phyloP scores from a whole-genome alignment of 2,329 filamentous ascomycete species.

The Colletotrichum neosansevieriae region DNA sequence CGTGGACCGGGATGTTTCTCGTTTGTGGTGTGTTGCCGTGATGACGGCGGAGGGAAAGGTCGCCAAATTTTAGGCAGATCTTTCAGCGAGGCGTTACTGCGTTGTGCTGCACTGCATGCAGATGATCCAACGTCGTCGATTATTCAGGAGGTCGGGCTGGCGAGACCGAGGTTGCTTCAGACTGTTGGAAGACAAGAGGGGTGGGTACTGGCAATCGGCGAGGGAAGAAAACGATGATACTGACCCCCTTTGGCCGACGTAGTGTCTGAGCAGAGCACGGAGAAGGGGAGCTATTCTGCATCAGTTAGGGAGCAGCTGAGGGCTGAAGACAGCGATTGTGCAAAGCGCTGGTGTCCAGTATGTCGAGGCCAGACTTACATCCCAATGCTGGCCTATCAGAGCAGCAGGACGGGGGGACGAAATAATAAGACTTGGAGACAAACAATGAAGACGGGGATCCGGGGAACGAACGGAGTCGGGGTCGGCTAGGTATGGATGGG shows the following conservation, averaged over 20 bases:
- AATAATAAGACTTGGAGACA: not conserved
- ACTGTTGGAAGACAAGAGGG: constrained; percentile 5
- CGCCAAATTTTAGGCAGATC: constrained; percentile 25
- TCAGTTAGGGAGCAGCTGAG: not conserved
- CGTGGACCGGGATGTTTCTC: constrained; percentile 34
- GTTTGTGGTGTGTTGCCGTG: constrained; percentile 28
- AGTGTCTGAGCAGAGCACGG: too few relatives aligned
- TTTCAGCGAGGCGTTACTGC: constrained; percentile 23
- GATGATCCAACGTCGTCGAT: constrained; percentile 24
- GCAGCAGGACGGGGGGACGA: constrained; percentile 1
- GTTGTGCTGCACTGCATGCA: constrained; percentile 30
- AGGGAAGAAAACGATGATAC: not conserved
- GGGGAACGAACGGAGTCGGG: constrained; percentile 1
- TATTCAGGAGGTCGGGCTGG: constrained; percentile 15
- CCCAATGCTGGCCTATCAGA: constrained; percentile 1
- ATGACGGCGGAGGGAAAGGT: constrained; percentile 29
- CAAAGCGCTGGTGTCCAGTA: not conserved
- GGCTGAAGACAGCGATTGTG: constrained; percentile 17
- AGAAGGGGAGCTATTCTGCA: too few relatives aligned
- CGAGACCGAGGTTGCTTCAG: constrained; percentile 21
- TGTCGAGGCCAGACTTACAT: not conserved
- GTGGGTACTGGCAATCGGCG: not conserved
- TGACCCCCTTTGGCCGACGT: not conserved
- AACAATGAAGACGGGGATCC: constrained; percentile 3
- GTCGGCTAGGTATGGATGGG: not conserved